Evolutionary conservation across 2,329 filamentous ascomycete species (phyloP).

Genomic region (Phialocephala subalpina): DNA sequence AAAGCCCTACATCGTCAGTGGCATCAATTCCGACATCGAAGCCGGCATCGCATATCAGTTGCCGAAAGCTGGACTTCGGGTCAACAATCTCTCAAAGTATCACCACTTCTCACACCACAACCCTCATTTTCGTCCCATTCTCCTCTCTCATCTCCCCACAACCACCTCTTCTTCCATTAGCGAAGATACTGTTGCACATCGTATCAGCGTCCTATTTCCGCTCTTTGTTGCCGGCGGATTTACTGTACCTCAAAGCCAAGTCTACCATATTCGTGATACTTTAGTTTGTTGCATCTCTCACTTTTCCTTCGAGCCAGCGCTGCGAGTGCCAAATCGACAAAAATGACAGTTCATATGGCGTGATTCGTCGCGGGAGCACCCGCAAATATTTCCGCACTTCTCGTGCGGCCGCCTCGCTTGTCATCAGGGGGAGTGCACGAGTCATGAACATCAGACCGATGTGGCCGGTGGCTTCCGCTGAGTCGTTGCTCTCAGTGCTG

Average conservation of each 20-base stretch:
- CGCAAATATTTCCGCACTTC: neutral
- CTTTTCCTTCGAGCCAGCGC: neutral
- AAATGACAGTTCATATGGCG: neutral
- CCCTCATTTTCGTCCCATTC: neutral
- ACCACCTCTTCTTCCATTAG: neutral
- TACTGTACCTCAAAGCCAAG: neutral
- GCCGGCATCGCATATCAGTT: neutral
- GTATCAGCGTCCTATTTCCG: conserved; percentile 8
- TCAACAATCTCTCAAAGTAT: neutral
- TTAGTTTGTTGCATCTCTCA: conserved; percentile 6
- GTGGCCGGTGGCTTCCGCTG: neutral
- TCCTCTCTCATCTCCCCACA: neutral
- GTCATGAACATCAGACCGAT: neutral
- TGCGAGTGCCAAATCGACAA: neutral
- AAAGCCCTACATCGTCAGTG: too few species aligned
- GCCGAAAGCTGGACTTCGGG: neutral
- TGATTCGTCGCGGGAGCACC: neutral
- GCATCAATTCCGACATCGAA: neutral
- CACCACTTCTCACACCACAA: conserved; percentile 5
- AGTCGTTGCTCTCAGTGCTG: neutral
- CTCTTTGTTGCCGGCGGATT: conserved; percentile 7
- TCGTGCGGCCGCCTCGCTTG: neutral
- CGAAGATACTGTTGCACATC: conserved; percentile 1
- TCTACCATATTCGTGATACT: neutral
- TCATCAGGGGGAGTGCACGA: neutral